Base-by-base conservation (phyloP, 805 yeast genomes). In the Suhomyces tanzawaensis region DNA sequence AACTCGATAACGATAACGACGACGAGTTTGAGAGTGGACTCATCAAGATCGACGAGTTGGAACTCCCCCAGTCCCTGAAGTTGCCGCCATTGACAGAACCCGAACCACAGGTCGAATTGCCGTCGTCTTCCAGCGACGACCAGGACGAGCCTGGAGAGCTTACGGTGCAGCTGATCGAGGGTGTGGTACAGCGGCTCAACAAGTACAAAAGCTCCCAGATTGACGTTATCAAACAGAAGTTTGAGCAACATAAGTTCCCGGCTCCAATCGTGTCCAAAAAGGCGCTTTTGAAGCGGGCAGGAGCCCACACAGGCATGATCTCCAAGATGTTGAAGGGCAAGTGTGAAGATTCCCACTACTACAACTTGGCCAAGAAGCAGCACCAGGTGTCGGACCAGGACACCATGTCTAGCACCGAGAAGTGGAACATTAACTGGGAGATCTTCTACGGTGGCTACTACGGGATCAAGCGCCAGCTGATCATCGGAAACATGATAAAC, bases 401-500 rank as follows among this genome's bases (percentile, higher is more conserved):
- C 3, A 57, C 71, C 1, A 59, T 82, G 45, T 67, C 82, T 0
- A 62, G 59, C 19, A 53, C 58, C 17, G 82, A 77, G 37, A 61
- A 77, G 18, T 62, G 72, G 45, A 63, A 61, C 12, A 49, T 79
- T 7, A 69, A 75, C 14, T 70, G 79, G 58, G 46, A 57, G 12
- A 50, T 55, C 23, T 79, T 73, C 49, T 51, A 63, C 3, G 79
- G 78, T 19, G 90, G 91, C 0, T 83, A 71, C 50, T 72, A 72
- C 44, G 91, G 90, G 0, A 55, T 74, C 23, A 68, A 66, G 44
- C 63, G 90, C 38, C 85, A 82, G 45, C 60, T 71, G 39, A 53
- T 64, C 12, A 67, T 82, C 1, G 72, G 82, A 1, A 52, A 61
- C 19, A 46, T 64, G 28, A 71, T 83, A 12, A 40, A 58, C n/a